Evolutionary conservation across 164 flowering plant genomes (phyloP).

Genomic region (Houttuynia cordata): DNA sequence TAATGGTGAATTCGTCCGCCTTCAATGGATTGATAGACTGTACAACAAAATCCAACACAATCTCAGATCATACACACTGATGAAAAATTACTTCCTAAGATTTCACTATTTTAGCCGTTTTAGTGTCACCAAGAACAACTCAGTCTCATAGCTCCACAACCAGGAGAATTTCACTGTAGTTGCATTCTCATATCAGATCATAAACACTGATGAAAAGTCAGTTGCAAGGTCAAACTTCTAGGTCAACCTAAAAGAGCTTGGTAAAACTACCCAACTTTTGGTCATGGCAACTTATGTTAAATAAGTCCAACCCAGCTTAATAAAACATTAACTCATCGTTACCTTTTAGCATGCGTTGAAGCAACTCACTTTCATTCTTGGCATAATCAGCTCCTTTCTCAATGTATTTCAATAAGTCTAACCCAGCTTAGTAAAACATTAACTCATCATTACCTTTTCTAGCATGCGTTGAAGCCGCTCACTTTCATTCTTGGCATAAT

Average conservation of each 20-base stretch:
- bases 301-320: neutral
- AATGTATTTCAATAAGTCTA: conserved; percentile 18
- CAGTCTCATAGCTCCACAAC: too few species aligned
- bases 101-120: neutral
- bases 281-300: too few species aligned
- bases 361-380: conserved; percentile 59
- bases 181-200: too few species aligned
- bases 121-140: too few species aligned
- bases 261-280: too few species aligned
- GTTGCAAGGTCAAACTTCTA: too few species aligned
- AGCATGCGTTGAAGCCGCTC: conserved; percentile 76
- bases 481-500: conserved; percentile 72
- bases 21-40: conserved; percentile 74
- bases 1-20: conserved; percentile 78
- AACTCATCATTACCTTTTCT: conserved; percentile 43
- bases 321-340: neutral
- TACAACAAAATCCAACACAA: neutral
- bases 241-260: too few species aligned
- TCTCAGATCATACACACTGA: neutral
- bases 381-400: conserved; percentile 78
- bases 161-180: too few species aligned
- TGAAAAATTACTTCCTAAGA: neutral
- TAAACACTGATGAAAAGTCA: too few species aligned
- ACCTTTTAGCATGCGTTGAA: conserved; percentile 90
- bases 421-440: neutral